phyloP scores from a whole-genome alignment of 2,329 filamentous ascomycete genomes.

The Colletotrichum sp. region DNA sequence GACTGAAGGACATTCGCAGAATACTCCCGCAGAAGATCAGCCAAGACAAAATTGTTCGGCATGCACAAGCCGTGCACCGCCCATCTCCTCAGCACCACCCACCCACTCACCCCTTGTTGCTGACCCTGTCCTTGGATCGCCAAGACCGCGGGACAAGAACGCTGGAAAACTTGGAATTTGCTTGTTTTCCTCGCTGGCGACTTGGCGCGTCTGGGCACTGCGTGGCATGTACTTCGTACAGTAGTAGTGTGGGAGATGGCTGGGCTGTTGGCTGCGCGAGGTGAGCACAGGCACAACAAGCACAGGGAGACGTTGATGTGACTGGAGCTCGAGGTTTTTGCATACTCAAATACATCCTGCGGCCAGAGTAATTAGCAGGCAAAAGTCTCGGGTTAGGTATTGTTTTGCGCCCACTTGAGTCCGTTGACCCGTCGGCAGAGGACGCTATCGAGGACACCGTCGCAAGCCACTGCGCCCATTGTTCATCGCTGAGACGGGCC shows the following conservation, averaged over 20 bases:
- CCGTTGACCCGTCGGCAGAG: background rate
- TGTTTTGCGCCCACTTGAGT: background rate
- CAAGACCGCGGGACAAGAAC: constrained; percentile 21
- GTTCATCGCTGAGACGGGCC: background rate
- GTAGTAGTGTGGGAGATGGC: background rate
- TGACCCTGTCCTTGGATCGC: constrained; percentile 15
- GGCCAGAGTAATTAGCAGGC: background rate
- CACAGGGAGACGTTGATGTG: background rate
- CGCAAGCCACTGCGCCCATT: background rate
- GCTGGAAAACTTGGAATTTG: constrained; percentile 22
- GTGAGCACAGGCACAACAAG: background rate
- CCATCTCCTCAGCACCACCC: background rate
- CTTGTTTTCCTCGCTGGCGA: constrained; percentile 17
- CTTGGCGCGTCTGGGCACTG: constrained; percentile 18
- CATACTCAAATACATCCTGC: background rate
- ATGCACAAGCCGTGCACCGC: background rate
- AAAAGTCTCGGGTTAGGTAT: background rate
- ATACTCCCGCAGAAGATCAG: background rate
- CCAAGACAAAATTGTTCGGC: background rate
- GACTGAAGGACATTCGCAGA: background rate
- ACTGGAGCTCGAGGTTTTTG: background rate
- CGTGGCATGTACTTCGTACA: constrained; percentile 4
- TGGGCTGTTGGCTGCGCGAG: background rate
- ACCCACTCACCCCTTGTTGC: background rate
- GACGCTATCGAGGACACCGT: background rate